Base-by-base conservation (phyloP, 208 protist genomes). In the Leishmania braziliensis region DNA sequence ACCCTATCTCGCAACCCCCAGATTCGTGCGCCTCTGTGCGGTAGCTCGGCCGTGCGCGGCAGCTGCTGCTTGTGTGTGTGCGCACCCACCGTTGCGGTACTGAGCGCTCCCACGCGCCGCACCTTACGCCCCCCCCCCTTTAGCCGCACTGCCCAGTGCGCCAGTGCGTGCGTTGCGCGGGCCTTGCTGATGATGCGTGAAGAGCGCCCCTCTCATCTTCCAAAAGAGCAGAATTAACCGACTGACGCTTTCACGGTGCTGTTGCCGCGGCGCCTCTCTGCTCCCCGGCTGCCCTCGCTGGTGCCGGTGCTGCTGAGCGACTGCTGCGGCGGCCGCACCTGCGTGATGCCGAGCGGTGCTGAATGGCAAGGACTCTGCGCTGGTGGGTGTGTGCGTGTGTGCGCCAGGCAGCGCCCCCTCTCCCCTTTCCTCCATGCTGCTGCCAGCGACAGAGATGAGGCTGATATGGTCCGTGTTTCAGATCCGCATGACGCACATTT, bases 391-490 rank as follows among this genome's bases (percentile, higher is more conserved):
- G 56, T 75, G 80, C n/a, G 5, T 26, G 74, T 29, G 72, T 51
- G 46, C 60, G 68, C 20, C 50, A 10, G 46, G 46, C 50, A 53
- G 10, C 16, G 26, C 46, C 5, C n/a, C 50, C 16, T 43, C 50
- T 36, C 29, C 71, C 46, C 51, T n/a, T 33, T 14, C 26, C 12
- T 10, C 9, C 12, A 43, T 60, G 71, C 50, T 62, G 50, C 50
- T 43, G 71, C 66, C 43, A 71, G 62, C 58, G 39, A 69, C 73
- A n/a, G 81, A 89, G 90, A 93, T 91, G 90, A 93, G 87, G 75
- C 82, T 91, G 90, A 93, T 91, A 93, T 93, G 90, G 90, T 93
- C 90, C 90, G 90, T 93, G 90, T 93, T 93, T 93, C 90, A 87
- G 90, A 93, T 77, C 78, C 81, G 60, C 77, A 84, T 89, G 88